These are phyloP conservation scores for Syzygium aromaticum DNA, from an alignment of 345 rosid genomes.

Conservation along the genomic window DNA sequence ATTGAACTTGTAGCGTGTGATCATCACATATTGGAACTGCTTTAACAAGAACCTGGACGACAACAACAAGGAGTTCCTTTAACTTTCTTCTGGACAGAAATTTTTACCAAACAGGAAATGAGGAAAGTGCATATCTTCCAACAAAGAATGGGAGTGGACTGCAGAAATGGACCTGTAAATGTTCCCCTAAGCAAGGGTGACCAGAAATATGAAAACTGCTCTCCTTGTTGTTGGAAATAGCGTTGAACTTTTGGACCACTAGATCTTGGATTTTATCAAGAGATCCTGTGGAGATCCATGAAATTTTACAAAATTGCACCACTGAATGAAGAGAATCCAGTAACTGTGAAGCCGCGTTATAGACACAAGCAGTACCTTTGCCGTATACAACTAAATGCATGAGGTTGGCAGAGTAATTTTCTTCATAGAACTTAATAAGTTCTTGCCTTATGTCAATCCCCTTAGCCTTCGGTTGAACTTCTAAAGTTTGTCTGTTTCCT, in stretches of 20 bases:
- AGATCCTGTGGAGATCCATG: conserved; percentile 42
- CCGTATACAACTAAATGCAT: conserved; percentile 79
- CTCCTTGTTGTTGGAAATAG: conserved; percentile 44
- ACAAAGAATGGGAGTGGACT: not conserved
- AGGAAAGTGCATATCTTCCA: not conserved
- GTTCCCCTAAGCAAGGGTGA: conserved; percentile 60
- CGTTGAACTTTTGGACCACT: conserved; percentile 56
- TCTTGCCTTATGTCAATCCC: conserved; percentile 69
- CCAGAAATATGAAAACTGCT: conserved; percentile 40
- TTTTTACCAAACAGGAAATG: not conserved
- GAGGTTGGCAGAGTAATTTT: conserved; percentile 79
- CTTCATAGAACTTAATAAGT: conserved; percentile 74
- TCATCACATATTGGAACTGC: conserved; percentile 72
- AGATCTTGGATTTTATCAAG: conserved; percentile 59
- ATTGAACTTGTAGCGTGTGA: conserved; percentile 51
- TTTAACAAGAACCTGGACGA: conserved; percentile 59
- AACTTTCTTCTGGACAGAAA: not conserved
- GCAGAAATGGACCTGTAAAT: conserved; percentile 51
- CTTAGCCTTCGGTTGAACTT: conserved; percentile 63
- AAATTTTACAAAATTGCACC: conserved; percentile 2
- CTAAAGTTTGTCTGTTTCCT: conserved; percentile 83
- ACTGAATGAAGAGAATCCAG: not conserved
- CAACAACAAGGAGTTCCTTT: not conserved
- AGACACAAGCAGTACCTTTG: conserved; percentile 36
- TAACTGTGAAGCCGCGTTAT: not conserved